Base-by-base conservation (phyloP, 208 protist genomes). In the Leishmania turanica region DNA sequence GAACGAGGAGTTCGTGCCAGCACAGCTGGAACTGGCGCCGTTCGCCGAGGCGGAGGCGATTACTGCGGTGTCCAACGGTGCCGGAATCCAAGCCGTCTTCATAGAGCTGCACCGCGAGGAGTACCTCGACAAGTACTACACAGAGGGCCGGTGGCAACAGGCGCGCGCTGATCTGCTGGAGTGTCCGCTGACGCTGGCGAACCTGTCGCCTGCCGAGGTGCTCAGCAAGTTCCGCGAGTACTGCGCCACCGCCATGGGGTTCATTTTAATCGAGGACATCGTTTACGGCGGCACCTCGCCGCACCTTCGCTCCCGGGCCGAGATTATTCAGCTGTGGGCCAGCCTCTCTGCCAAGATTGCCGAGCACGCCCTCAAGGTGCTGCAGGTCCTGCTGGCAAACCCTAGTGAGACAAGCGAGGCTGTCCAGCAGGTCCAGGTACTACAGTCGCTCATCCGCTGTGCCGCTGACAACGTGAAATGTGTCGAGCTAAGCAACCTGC, bases 211-310 rank as follows among this genome's bases (percentile, higher is more conserved):
- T 24, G 65, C 86, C 54, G 84, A 87, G 64, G 75, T 91, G 73
- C 89, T 95, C 42, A 78, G 45, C 6, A 87, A 86, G 34, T 95
- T 96, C 64, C 82, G 86, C 76, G 70, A 77, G 31, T 96, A 90
- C 82, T 97, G 90, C 79, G 86, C 83, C 17, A 92, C 85, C 9
- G 91, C 89, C 15, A 82, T 98, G 40, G 95, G 95, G 37, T 96
- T 97, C 84, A 89, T 97, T 42, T 79, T 98, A 17, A 92, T 96
- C 56, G 93, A 98, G 87, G 93, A 98, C 75, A 82, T 96, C 40
- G 92, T 96, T 47, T 90, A 93, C 83, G 85, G 89, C 80, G 89
- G 89, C 71, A 97, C 93, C n/a, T 88, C 88, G 31, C 95, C 93
- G 21, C 92, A 95, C 85, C 84, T 93, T 42, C 90, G 94, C 70